phyloP scores from a whole-genome alignment of 1,284 basidiomycete genomes.

The Irpex lacteus region DNA sequence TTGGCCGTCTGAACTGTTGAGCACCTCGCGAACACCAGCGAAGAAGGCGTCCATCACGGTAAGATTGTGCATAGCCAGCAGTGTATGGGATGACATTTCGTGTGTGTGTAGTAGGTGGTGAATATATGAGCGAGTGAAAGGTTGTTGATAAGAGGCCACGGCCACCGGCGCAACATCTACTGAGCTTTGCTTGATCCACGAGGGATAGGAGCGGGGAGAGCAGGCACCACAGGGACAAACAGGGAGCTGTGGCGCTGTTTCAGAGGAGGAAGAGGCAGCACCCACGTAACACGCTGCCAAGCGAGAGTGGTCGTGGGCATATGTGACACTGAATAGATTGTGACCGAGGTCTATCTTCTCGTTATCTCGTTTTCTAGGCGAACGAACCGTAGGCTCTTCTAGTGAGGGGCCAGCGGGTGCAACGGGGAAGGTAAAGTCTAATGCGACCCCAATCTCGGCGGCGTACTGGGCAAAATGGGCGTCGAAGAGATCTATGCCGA shows the following conservation, averaged over 20 bases:
- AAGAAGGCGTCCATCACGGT: conserved; percentile 65
- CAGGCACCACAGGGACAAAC: conserved; percentile 64
- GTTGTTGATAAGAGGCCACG: conserved; percentile 6
- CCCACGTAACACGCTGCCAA: conserved; percentile 43
- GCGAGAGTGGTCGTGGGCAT: conserved; percentile 57
- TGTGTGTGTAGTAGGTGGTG: conserved; percentile 84
- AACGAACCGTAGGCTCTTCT: not conserved
- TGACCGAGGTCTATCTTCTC: conserved; percentile 54
- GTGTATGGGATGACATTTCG: conserved; percentile 79
- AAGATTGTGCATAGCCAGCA: conserved; percentile 74
- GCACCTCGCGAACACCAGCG: conserved; percentile 45
- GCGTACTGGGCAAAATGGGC: conserved; percentile 64
- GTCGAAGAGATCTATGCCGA: conserved; percentile 77
- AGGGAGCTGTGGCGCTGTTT: conserved; percentile 8
- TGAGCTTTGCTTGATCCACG: conserved; percentile 46
- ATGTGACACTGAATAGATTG: conserved; percentile 61
- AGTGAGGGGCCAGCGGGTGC: conserved; percentile 12
- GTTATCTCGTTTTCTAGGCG: conserved; percentile 11
- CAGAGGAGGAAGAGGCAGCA: conserved; percentile 19
- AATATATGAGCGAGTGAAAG: conserved; percentile 67
- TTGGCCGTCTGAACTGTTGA: conserved; percentile 25
- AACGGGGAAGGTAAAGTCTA: conserved; percentile 75
- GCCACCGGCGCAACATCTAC: conserved; percentile 33
- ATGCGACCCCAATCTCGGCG: conserved; percentile 64
- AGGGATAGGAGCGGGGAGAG: conserved; percentile 43